Evolutionary conservation across 768 basidiomycete genomes (phyloP).

Genomic region (Agaricus sinodeliciosus): DNA sequence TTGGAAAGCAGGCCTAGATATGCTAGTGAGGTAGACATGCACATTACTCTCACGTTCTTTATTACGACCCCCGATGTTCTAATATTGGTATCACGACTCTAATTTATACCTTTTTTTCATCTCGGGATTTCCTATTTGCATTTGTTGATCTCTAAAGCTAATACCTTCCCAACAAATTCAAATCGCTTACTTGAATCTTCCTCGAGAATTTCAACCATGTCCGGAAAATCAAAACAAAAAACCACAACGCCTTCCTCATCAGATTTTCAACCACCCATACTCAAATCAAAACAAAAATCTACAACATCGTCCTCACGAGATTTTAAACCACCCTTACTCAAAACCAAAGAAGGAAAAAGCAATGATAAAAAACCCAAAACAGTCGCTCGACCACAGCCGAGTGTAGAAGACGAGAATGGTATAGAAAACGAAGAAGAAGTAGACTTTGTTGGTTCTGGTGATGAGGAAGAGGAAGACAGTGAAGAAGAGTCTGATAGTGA

Average conservation of each 20-base stretch:
- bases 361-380: neutral
- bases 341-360: too few species aligned
- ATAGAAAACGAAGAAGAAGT: constrained; percentile 12
- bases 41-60: too few species aligned
- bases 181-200: neutral
- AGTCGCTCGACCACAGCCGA: neutral
- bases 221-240: neutral
- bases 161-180: neutral
- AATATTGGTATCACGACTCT: too few species aligned
- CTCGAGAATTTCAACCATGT: constrained; percentile 1
- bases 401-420: constrained; percentile 13
- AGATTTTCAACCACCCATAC: neutral
- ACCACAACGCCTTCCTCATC: neutral
- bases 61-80: too few species aligned
- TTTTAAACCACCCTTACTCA: neutral
- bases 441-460: constrained; percentile 15
- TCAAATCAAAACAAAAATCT: neutral
- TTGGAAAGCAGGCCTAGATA: too few species aligned
- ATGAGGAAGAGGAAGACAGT: constrained; percentile 15
- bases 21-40: too few species aligned
- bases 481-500: constrained; percentile 18
- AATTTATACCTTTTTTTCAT: too few species aligned
- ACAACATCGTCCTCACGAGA: neutral
- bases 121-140: constrained; percentile 10
- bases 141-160: constrained; percentile 11